phyloP scores from a whole-genome alignment of 164 flowering plant genomes.

The Malania oleifera region DNA sequence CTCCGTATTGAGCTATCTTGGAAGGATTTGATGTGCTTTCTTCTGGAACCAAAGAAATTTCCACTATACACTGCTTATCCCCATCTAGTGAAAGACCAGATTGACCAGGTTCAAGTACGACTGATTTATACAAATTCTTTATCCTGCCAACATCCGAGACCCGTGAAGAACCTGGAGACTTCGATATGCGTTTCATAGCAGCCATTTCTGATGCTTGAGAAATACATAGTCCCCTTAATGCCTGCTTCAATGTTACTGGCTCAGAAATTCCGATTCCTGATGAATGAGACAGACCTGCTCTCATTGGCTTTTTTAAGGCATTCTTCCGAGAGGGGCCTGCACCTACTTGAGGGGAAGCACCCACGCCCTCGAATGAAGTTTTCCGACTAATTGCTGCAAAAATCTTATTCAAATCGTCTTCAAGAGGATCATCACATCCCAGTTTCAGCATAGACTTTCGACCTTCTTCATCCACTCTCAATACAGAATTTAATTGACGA shows the following conservation, averaged over 20 bases:
- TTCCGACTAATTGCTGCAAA: conserved; percentile 45
- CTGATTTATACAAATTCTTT: conserved; percentile 32
- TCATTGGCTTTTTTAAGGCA: conserved; percentile 45
- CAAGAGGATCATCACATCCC: conserved; percentile 26
- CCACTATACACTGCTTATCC: conserved; percentile 22
- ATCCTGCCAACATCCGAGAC: conserved; percentile 49
- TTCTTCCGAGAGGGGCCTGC: conserved; percentile 22
- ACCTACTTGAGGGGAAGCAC: conserved; percentile 19
- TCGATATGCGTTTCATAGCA: conserved; percentile 51
- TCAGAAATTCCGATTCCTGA: conserved; percentile 50
- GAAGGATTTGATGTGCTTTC: conserved; percentile 19
- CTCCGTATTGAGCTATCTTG: conserved; percentile 15
- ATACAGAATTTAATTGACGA: conserved; percentile 12
- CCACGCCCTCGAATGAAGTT: conserved; percentile 27
- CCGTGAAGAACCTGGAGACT: conserved; percentile 28
- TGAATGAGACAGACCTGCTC: conserved; percentile 32
- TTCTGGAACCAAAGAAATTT: conserved; percentile 30
- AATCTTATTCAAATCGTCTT: conserved; percentile 57
- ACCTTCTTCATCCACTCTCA: conserved; percentile 19
- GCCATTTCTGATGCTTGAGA: conserved; percentile 80
- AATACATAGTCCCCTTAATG: conserved; percentile 55
- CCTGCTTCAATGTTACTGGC: conserved; percentile 52
- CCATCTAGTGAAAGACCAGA: conserved; percentile 23
- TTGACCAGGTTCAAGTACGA: conserved; percentile 31
- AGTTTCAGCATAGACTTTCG: conserved; percentile 23